These are phyloP conservation scores for Tylopilus vinaceipallidus DNA, from an alignment of 768 basidiomycete genomes.

Conservation along the genomic window DNA sequence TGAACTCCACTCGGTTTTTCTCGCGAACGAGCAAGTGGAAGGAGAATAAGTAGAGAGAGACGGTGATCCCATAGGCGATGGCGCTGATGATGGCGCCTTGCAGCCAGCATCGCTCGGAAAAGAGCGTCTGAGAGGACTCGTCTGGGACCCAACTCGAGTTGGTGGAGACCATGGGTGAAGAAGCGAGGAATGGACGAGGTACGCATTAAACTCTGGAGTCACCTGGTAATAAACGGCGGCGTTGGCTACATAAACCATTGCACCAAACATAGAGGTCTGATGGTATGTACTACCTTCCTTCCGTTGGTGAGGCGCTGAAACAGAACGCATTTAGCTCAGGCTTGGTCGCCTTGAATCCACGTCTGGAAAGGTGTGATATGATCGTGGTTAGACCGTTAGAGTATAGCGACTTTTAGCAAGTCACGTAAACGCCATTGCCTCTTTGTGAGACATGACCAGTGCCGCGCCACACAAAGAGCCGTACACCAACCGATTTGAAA, in stretches of 20 bases:
- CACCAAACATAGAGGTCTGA: neutral
- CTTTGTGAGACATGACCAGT: neutral
- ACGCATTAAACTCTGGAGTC: neutral
- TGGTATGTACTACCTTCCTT: neutral
- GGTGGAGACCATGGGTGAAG: neutral
- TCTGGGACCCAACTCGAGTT: constrained; percentile 19
- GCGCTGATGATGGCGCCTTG: constrained; percentile 11
- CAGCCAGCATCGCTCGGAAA: constrained; percentile 23
- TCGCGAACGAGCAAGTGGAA: neutral
- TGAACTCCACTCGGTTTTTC: too few species aligned
- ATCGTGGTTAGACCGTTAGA: neutral
- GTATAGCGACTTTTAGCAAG: neutral
- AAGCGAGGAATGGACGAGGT: neutral
- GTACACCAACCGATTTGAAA: too few species aligned
- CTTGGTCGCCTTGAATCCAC: neutral
- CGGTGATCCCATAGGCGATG: constrained; percentile 6
- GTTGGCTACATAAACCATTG: neutral
- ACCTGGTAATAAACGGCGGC: neutral
- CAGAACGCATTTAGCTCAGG: too few species aligned
- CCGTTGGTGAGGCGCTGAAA: neutral
- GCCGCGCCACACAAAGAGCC: too few species aligned
- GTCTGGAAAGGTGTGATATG: neutral
- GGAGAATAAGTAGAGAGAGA: constrained; percentile 8
- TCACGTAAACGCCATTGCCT: neutral
- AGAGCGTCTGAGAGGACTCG: constrained; percentile 11